Percentiles rank a stretch among this genome's conserved stretches.
These are phyloP conservation scores for Cryomyces minteri DNA, from an alignment of 495 filamentous ascomycete species.

Conservation along the genomic window DNA sequence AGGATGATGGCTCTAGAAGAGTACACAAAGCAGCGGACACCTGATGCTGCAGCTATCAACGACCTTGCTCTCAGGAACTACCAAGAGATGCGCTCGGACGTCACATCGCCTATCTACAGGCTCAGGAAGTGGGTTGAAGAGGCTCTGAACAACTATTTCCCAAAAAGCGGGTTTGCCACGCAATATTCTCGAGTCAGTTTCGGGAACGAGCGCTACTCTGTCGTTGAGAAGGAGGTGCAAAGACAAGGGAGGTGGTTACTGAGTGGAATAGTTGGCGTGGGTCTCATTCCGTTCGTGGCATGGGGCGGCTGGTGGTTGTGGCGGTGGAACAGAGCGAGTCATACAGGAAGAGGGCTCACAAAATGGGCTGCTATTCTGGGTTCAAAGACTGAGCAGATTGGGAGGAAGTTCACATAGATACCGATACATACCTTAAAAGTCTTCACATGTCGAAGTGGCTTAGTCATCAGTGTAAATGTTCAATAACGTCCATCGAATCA, in stretches of 20 bases:
- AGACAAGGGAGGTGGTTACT: constrained; percentile 33
- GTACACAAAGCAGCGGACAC: constrained; percentile 52
- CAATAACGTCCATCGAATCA: no score
- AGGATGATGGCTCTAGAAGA: constrained; percentile 43
- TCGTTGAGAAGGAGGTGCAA: constrained; percentile 49
- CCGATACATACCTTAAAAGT: no score
- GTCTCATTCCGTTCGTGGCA: neutral
- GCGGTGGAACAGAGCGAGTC: neutral
- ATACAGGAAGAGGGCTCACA: neutral
- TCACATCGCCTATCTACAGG: constrained; percentile 55
- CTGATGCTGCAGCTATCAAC: constrained; percentile 79
- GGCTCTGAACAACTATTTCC: constrained; percentile 54
- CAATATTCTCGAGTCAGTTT: constrained; percentile 91
- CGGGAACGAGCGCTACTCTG: constrained; percentile 75
- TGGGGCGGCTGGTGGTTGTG: constrained; percentile 2
- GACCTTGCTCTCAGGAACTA: constrained; percentile 86
- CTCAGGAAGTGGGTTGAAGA: constrained; percentile 77
- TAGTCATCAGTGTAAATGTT: no score
- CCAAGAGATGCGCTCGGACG: constrained; percentile 74
- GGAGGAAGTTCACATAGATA: neutral
- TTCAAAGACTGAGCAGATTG: neutral
- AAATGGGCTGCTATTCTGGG: neutral
- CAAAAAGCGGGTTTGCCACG: constrained; percentile 65
- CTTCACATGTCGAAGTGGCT: no score
- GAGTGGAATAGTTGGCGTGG: neutral